Evolutionary conservation across 495 filamentous ascomycete genomes (phyloP).

Genomic region (Bacidia rubella): DNA sequence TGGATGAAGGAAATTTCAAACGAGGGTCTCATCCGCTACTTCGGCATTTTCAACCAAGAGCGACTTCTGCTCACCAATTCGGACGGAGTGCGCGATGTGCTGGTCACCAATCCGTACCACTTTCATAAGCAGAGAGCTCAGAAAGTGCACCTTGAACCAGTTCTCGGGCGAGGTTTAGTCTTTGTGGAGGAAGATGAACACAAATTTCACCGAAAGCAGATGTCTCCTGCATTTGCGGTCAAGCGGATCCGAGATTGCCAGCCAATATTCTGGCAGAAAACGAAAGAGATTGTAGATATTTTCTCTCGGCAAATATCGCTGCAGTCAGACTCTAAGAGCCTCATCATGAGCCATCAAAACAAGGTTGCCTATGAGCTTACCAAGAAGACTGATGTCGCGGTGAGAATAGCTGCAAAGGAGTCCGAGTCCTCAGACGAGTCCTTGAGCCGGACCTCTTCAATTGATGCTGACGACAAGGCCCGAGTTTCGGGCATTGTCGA

Average conservation of each 20-base stretch:
- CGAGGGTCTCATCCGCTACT: conserved; percentile 22
- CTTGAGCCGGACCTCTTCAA: not conserved
- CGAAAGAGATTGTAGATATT: not conserved
- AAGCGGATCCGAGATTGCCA: conserved; percentile 60
- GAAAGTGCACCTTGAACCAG: conserved; percentile 10
- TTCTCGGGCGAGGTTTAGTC: conserved; percentile 19
- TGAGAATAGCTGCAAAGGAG: not conserved
- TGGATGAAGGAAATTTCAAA: conserved; percentile 20
- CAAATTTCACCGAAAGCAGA: conserved; percentile 40
- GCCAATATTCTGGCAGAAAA: conserved; percentile 50
- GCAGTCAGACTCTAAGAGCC: not conserved
- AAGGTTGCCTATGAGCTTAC: not conserved
- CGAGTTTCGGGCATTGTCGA: conserved; percentile 31
- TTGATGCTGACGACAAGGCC: conserved; percentile 2
- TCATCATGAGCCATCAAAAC: not conserved
- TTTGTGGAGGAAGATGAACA: conserved; percentile 17
- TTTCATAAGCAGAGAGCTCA: conserved; percentile 19
- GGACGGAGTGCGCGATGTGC: conserved; percentile 16
- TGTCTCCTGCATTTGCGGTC: conserved; percentile 59
- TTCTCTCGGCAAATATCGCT: not conserved
- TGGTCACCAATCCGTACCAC: conserved; percentile 18
- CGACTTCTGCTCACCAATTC: conserved; percentile 17
- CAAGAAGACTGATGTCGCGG: not conserved
- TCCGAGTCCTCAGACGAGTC: conserved; percentile 17
- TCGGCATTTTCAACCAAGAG: conserved; percentile 17